A percentile compares a stretch with the other conserved stretches of the same genome.
Evolutionary conservation across 768 basidiomycete genomes (phyloP).

Genomic region (Boletus tylopilopsis): DNA sequence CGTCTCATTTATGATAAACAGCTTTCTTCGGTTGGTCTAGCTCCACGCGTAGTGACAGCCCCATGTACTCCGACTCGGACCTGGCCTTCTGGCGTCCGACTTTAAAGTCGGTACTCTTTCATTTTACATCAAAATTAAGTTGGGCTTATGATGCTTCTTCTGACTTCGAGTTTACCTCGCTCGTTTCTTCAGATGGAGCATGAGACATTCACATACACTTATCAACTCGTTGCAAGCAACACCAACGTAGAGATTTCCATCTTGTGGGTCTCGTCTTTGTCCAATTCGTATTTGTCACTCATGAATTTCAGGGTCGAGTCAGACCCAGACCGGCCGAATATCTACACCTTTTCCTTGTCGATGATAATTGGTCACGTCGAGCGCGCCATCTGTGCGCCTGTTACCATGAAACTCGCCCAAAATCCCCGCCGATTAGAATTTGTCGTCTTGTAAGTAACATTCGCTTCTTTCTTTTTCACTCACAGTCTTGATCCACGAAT

Average conservation of each 20-base stretch:
- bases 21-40: background rate
- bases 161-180: constrained; percentile 14
- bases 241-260: constrained; percentile 49
- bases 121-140: background rate
- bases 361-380: constrained; percentile 54
- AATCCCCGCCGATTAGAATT: constrained; percentile 58
- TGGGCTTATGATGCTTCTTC: constrained; percentile 5
- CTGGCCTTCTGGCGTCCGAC: constrained; percentile 5
- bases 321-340: constrained; percentile 20
- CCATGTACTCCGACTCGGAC: no score
- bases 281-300: background rate
- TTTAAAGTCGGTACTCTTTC: constrained; percentile 10
- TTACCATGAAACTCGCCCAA: constrained; percentile 42
- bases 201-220: constrained; percentile 39
- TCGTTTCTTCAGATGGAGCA: constrained; percentile 26
- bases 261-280: constrained; percentile 36
- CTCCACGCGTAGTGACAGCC: constrained; percentile 1
- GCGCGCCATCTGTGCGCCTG: constrained; percentile 47
- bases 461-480: background rate
- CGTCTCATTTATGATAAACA: background rate
- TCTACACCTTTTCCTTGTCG: constrained; percentile 52
- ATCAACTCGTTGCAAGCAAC: constrained; percentile 41
- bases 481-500: no score
- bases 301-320: constrained; percentile 30
- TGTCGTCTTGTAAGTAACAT: constrained; percentile 52